Percentiles rank a stretch among this genome's conserved stretches.
Evolutionary conservation across 805 yeast genomes (phyloP).

Genomic region (Nakazawaea holstii): DNA sequence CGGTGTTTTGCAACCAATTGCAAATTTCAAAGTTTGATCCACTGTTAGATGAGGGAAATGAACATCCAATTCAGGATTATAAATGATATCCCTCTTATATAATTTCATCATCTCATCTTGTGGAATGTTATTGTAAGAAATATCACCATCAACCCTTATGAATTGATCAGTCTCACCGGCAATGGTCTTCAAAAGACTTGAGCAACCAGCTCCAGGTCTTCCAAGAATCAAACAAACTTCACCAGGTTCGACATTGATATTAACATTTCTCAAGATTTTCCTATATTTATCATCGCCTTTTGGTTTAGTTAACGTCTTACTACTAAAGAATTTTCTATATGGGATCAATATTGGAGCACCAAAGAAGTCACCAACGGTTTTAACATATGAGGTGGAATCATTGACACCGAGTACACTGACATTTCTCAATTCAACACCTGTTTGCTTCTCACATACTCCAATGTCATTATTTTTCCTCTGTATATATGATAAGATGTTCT

Average conservation of each 20-base stretch:
- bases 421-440: too few relatives aligned
- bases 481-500: too few relatives aligned
- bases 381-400: too few relatives aligned
- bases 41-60: constrained; percentile 55
- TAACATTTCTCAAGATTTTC: too few relatives aligned
- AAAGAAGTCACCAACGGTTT: too few relatives aligned
- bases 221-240: constrained; percentile 50
- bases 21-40: constrained; percentile 51
- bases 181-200: constrained; percentile 42
- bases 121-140: constrained; percentile 44
- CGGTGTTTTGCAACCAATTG: constrained; percentile 57
- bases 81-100: constrained; percentile 44
- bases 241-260: constrained; percentile 30
- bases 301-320: too few relatives aligned
- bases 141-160: constrained; percentile 44
- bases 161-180: constrained; percentile 42
- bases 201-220: constrained; percentile 63
- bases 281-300: too few relatives aligned
- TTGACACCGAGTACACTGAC: too few relatives aligned
- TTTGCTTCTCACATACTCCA: too few relatives aligned
- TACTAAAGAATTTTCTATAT: too few relatives aligned
- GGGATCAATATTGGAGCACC: too few relatives aligned
- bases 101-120: constrained; percentile 41
- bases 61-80: constrained; percentile 50
- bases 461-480: too few relatives aligned